These are phyloP conservation scores for Solanum etuberosum DNA, from an alignment of 257 asterid genomes.

Conservation along the genomic window DNA sequence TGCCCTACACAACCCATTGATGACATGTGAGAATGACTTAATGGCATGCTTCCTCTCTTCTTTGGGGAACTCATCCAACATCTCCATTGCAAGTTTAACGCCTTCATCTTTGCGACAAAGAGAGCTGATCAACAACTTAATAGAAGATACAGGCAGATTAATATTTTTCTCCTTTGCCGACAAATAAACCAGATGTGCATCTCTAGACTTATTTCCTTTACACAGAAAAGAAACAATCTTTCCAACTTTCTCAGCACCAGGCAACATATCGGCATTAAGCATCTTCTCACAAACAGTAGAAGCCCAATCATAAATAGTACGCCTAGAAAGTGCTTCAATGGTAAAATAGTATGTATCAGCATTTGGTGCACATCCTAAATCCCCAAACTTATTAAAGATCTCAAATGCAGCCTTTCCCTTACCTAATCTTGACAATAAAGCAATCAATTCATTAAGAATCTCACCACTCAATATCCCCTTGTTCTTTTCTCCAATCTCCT, in stretches of 20 bases:
- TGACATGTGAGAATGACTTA: conserved; percentile 48
- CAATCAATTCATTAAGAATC: conserved; percentile 46
- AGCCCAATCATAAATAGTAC: conserved; percentile 57
- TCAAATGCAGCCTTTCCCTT: conserved; percentile 76
- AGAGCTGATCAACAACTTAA: conserved; percentile 41
- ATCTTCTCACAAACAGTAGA: conserved; percentile 58
- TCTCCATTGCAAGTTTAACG: conserved; percentile 44
- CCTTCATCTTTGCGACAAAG: conserved; percentile 38
- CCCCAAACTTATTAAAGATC: conserved; percentile 67
- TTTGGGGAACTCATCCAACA: conserved; percentile 41
- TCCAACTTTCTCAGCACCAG: conserved; percentile 46
- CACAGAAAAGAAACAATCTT: conserved; percentile 56
- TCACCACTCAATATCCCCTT: conserved; percentile 36
- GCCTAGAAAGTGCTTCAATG: conserved; percentile 63
- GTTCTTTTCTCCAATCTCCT: conserved; percentile 43
- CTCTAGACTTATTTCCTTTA: conserved; percentile 52
- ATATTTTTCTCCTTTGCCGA: conserved; percentile 54
- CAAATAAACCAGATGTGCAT: conserved; percentile 64
- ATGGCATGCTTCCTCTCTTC: conserved; percentile 40
- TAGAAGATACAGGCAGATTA: conserved; percentile 30
- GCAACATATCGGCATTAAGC: conserved; percentile 43
- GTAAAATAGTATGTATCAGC: conserved; percentile 60
- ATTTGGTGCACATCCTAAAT: conserved; percentile 44
- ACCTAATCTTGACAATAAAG: conserved; percentile 50
- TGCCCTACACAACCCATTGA: conserved; percentile 59